phyloP scores from a whole-genome alignment of 805 yeast species.

The Ogataea pilisensis region DNA sequence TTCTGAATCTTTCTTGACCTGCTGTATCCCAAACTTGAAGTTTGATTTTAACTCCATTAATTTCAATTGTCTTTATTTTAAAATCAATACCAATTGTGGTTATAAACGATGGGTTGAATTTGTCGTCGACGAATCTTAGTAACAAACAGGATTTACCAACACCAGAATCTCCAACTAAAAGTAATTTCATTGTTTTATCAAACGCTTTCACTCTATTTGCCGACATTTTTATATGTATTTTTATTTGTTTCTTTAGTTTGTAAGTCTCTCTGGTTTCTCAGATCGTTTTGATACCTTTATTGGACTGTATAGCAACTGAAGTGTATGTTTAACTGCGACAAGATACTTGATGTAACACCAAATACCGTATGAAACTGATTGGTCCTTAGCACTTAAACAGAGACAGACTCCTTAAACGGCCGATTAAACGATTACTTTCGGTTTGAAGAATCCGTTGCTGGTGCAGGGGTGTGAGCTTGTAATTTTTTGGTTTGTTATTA shows the following conservation, averaged over 20 bases:
- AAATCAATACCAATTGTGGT: slow-evolving; percentile 98
- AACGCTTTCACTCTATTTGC: slow-evolving; percentile 64
- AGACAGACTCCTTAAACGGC: too few relatives aligned
- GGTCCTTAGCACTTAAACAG: too few relatives aligned
- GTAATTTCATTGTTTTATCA: slow-evolving; percentile 86
- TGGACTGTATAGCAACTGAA: too few relatives aligned
- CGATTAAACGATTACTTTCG: too few relatives aligned
- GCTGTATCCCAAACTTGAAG: slow-evolving; percentile 97
- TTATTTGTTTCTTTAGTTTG: background rate
- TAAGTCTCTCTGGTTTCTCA: background rate
- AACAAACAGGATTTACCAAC: slow-evolving; percentile 96
- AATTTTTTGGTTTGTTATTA: too few relatives aligned
- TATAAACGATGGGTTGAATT: slow-evolving; percentile 93
- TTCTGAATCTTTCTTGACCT: slow-evolving; percentile 94
- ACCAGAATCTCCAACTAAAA: slow-evolving; percentile 96
- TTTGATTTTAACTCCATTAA: slow-evolving; percentile 89
- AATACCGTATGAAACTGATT: too few relatives aligned
- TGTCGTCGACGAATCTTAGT: slow-evolving; percentile 91
- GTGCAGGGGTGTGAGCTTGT: too few relatives aligned
- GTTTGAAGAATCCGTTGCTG: too few relatives aligned
- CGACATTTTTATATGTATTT: slow-evolving; percentile 35
- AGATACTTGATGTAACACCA: too few relatives aligned
- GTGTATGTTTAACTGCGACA: too few relatives aligned
- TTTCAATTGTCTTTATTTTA: slow-evolving; percentile 92
- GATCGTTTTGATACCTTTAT: background rate